phyloP scores from a whole-genome alignment of 148 eudicot species.

The Linanthus parryae region DNA sequence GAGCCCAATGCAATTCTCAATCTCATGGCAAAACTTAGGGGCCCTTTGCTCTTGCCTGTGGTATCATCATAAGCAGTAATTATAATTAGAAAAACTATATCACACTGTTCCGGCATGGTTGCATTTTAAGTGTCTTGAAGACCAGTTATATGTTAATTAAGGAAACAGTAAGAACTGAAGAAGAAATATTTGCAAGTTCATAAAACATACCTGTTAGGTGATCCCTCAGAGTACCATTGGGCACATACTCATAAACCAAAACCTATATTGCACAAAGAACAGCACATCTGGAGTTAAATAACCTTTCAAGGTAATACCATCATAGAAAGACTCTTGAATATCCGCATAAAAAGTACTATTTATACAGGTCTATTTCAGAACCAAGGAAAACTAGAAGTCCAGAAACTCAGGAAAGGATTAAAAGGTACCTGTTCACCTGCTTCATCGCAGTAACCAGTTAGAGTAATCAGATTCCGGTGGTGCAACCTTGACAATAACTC shows the following conservation, averaged over 20 bases:
- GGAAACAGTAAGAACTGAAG: neutral
- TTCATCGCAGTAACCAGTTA: constrained; percentile 71
- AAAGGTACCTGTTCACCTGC: constrained; percentile 74
- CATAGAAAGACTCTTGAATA: too few species aligned
- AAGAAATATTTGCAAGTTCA: neutral
- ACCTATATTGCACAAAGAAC: constrained; percentile 28
- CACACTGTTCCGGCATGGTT: too few species aligned
- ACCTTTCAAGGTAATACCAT: too few species aligned
- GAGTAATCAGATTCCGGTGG: constrained; percentile 65
- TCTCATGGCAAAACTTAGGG: constrained; percentile 45
- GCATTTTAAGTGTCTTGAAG: too few species aligned
- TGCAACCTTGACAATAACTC: constrained; percentile 71
- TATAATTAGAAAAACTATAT: too few species aligned
- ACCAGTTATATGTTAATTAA: too few species aligned
- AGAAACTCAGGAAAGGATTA: neutral
- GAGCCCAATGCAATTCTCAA: constrained; percentile 60
- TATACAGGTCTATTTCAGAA: too few species aligned
- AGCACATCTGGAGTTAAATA: too few species aligned
- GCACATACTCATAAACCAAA: constrained; percentile 44
- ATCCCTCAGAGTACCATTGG: constrained; percentile 43
- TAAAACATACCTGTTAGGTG: constrained; percentile 24
- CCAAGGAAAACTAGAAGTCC: too few species aligned
- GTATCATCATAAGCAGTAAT: too few species aligned
- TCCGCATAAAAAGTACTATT: too few species aligned
- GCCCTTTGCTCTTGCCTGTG: constrained; percentile 45